Evolutionary conservation across 148 eudicot genomes (phyloP).

Genomic region (Selenicereus undatus): DNA sequence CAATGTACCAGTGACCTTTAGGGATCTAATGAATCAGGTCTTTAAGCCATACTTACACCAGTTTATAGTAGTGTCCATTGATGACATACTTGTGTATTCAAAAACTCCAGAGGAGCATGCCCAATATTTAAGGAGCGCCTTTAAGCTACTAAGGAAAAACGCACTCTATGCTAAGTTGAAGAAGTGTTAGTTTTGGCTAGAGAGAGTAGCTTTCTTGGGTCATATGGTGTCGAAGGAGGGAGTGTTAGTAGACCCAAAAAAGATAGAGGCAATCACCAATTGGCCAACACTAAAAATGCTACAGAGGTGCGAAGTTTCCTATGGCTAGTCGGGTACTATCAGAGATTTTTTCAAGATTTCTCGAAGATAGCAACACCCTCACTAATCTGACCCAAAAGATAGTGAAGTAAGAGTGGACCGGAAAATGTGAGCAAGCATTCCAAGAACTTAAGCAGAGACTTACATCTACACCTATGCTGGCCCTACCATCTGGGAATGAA

Average conservation of each 20-base stretch:
- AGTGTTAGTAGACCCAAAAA: background rate
- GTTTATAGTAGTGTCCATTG: background rate
- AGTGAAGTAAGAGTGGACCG: background rate
- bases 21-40: background rate
- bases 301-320: background rate
- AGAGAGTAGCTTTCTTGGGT: background rate
- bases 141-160: background rate
- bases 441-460: background rate
- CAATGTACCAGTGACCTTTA: background rate
- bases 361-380: background rate
- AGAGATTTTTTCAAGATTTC: background rate
- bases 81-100: background rate
- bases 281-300: too few relatives aligned
- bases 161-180: background rate
- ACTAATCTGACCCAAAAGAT: background rate
- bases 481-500: background rate
- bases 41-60: background rate
- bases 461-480: background rate
- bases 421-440: background rate
- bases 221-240: background rate
- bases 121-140: too few relatives aligned
- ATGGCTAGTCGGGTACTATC: background rate
- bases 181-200: slow-evolving; percentile 14
- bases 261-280: background rate
- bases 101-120: background rate